Conservation (phyloP, 495 filamentous ascomycete genomes). For the Aspergillus kassunensis region DNA sequence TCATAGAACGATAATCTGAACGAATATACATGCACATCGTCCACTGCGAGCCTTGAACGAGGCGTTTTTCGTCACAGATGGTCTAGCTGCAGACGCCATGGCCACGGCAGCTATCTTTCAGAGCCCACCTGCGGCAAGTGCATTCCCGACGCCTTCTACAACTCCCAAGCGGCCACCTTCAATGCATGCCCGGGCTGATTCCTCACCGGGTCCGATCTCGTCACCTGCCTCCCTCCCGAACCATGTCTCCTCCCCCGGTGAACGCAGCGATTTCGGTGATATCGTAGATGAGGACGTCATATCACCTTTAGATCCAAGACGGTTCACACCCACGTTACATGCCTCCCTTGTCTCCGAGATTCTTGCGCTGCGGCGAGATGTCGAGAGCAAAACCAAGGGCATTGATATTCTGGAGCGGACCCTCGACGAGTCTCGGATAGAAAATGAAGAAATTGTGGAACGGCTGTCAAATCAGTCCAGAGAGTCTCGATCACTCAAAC, state of each 20-base stretch:
- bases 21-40: neutral
- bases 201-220: conserved; percentile 59
- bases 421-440: conserved; percentile 64
- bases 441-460: conserved; percentile 65
- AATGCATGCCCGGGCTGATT: conserved; percentile 48
- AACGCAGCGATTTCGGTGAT: conserved; percentile 48
- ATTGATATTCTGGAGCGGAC: conserved; percentile 80
- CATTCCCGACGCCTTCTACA: conserved; percentile 63
- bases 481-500: conserved; percentile 76
- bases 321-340: conserved; percentile 93
- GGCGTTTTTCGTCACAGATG: conserved; percentile 4
- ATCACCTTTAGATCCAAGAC: conserved; percentile 77
- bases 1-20: neutral
- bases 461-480: conserved; percentile 58
- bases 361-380: conserved; percentile 75
- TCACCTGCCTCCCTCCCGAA: conserved; percentile 59
- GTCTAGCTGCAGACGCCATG: conserved; percentile 20
- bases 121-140: conserved; percentile 25
- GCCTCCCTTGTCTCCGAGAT: conserved; percentile 95
- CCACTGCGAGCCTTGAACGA: conserved; percentile 2
- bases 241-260: conserved; percentile 38
- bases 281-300: conserved; percentile 67
- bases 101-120: conserved; percentile 22
- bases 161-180: conserved; percentile 63
- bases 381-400: conserved; percentile 78